phyloP scores from a whole-genome alignment of 2,329 filamentous ascomycete species.

The Colletotrichum tofieldiae region DNA sequence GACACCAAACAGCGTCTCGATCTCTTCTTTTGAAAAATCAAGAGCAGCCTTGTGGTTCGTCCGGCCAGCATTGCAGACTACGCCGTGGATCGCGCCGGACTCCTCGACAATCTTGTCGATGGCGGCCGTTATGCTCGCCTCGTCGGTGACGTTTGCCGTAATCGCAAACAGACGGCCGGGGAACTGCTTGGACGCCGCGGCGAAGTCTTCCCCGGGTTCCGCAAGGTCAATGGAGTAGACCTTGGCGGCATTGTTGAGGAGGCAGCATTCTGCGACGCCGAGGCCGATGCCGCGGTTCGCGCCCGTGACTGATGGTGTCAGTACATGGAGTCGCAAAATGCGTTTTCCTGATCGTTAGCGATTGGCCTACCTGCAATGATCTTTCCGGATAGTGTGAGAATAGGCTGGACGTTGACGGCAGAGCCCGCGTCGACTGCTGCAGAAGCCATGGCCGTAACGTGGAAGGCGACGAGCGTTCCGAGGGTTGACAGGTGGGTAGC shows the following conservation, averaged over 20 bases:
- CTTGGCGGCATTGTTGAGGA: constrained; percentile 59
- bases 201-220: constrained; percentile 47
- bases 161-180: constrained; percentile 58
- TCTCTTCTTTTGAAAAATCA: constrained; percentile 54
- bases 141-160: constrained; percentile 63
- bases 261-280: constrained; percentile 63
- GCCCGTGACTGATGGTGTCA: constrained; percentile 54
- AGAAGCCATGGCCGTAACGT: constrained; percentile 14
- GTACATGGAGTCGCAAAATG: background rate
- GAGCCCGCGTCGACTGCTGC: background rate
- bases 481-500: background rate
- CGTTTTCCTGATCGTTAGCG: background rate
- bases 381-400: constrained; percentile 53
- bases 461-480: too few relatives aligned
- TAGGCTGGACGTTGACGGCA: constrained; percentile 26
- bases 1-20: constrained; percentile 49
- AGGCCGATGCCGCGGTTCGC: constrained; percentile 63
- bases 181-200: constrained; percentile 46
- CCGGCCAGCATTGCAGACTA: constrained; percentile 66
- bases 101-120: constrained; percentile 61
- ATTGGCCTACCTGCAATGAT: constrained; percentile 55
- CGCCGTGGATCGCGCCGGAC: constrained; percentile 62
- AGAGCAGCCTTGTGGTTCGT: constrained; percentile 68
- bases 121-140: constrained; percentile 59
- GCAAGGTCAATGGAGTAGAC: constrained; percentile 56